Conservation (phyloP, 1,284 basidiomycete species). For the Marasmius fiardii region DNA sequence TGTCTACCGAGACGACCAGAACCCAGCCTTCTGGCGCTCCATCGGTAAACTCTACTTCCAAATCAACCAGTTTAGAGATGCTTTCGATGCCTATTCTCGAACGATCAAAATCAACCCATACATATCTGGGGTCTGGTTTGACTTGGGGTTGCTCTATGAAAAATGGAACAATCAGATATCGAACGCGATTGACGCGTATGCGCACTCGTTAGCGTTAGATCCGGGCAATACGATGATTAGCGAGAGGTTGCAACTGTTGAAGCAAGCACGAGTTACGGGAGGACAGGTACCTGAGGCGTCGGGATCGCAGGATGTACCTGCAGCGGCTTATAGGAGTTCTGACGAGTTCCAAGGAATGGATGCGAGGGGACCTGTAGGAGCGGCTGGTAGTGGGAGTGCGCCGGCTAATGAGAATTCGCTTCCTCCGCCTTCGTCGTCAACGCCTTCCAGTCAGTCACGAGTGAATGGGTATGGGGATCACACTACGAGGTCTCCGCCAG, state of each 20-base stretch:
- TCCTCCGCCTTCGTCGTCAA: too few species aligned
- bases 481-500: too few species aligned
- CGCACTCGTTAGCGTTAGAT: conserved; percentile 88
- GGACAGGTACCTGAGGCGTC: conserved; percentile 79
- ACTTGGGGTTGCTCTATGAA: conserved; percentile 95
- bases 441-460: too few species aligned
- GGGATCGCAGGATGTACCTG: conserved; percentile 89
- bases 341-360: too few species aligned
- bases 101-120: conserved; percentile 99
- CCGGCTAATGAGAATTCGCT: too few species aligned
- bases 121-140: conserved; percentile 99
- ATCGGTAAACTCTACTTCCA: conserved; percentile 99
- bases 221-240: conserved; percentile 78
- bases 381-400: too few species aligned
- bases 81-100: conserved; percentile 96
- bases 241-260: conserved; percentile 73
- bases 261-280: conserved; percentile 80
- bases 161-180: conserved; percentile 99
- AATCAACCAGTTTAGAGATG: conserved; percentile 98
- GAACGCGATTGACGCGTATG: conserved; percentile 98
- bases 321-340: too few species aligned
- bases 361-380: too few species aligned
- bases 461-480: too few species aligned
- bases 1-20: conserved; percentile 96
- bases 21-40: conserved; percentile 99